phyloP scores from a whole-genome alignment of 164 flowering plant genomes.

The Vitis amurensis region DNA sequence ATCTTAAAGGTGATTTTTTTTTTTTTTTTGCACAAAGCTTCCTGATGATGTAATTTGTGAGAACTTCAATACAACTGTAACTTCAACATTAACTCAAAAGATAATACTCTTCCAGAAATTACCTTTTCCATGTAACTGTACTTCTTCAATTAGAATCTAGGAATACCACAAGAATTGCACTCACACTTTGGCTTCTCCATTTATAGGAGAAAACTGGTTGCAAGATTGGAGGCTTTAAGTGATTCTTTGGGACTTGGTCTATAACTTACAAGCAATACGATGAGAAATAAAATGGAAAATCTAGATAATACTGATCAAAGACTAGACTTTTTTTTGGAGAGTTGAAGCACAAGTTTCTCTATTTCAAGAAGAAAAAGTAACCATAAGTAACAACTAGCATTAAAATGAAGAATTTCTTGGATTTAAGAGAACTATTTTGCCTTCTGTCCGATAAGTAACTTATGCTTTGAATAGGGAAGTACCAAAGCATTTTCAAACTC shows the following conservation, averaged over 20 bases:
- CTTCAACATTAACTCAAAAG: no score
- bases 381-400: constrained; percentile 43
- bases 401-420: neutral
- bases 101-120: no score
- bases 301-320: constrained; percentile 15
- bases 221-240: constrained; percentile 33
- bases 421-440: neutral
- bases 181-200: constrained; percentile 4
- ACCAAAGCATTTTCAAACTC: constrained; percentile 52
- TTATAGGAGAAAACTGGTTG: constrained; percentile 27
- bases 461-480: constrained; percentile 43
- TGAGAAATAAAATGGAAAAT: constrained; percentile 12
- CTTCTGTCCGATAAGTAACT: neutral
- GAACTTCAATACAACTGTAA: no score
- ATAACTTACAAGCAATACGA: constrained; percentile 14
- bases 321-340: constrained; percentile 36
- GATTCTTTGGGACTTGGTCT: constrained; percentile 23
- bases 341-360: constrained; percentile 63
- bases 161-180: neutral
- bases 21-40: no score
- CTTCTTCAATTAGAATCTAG: neutral
- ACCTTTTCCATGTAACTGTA: no score
- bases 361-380: constrained; percentile 64
- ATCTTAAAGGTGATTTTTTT: no score
- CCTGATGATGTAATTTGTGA: no score